Percentiles rank a stretch among this genome's conserved stretches.
phyloP scores from a whole-genome alignment of 257 asterid genomes.

The Lithospermum erythrorhizon region DNA sequence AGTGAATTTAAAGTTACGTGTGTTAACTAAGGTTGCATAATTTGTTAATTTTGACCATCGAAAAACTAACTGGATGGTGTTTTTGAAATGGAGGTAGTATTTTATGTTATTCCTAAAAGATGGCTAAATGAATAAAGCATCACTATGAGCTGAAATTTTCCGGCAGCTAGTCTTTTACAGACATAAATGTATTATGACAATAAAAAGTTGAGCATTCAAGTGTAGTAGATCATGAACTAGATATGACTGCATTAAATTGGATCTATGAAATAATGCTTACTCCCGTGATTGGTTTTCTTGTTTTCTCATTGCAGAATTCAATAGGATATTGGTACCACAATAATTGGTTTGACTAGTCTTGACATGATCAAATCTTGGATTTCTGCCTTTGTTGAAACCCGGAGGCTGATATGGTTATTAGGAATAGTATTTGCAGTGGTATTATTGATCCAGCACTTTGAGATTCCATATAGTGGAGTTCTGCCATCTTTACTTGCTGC shows the following conservation, averaged over 20 bases:
- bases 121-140: no score
- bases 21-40: no score
- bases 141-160: no score
- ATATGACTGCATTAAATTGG: neutral
- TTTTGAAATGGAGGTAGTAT: no score
- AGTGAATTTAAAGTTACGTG: no score
- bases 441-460: conserved; percentile 50
- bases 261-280: neutral
- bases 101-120: no score
- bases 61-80: no score
- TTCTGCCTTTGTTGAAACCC: conserved; percentile 33
- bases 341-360: conserved; percentile 8
- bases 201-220: neutral
- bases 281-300: neutral
- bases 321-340: conserved; percentile 5
- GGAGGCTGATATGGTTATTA: conserved; percentile 45
- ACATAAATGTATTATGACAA: neutral
- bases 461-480: conserved; percentile 45
- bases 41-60: no score
- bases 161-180: neutral
- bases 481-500: conserved; percentile 33
- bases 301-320: conserved; percentile 17
- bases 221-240: neutral
- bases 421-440: conserved; percentile 42
- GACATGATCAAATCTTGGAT: conserved; percentile 38